These are phyloP conservation scores for Fraxinus cuspidata DNA, from an alignment of 257 asterid species.

Conservation along the genomic window DNA sequence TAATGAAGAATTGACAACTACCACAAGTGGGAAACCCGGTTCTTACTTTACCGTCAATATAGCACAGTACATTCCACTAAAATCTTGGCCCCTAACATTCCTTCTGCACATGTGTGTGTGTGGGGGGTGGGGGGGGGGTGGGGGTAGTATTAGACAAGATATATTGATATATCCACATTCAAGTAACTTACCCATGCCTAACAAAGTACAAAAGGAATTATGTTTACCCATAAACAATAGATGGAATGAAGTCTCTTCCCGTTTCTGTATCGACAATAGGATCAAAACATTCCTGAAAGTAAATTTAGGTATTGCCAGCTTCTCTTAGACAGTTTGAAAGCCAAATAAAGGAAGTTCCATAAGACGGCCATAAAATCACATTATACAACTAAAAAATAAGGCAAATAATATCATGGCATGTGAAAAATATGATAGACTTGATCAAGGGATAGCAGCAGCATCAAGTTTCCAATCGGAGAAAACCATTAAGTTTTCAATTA, in stretches of 20 bases:
- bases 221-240: constrained; percentile 92
- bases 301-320: constrained; percentile 16
- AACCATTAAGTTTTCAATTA: constrained; percentile 1
- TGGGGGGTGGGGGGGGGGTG: too few relatives aligned
- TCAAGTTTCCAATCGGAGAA: not conserved
- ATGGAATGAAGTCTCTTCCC: constrained; percentile 95
- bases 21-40: constrained; percentile 7
- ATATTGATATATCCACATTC: not conserved
- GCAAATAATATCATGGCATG: not conserved
- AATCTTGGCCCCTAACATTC: constrained; percentile 93
- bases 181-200: constrained; percentile 8
- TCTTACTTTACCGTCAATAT: constrained; percentile 83
- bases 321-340: not conserved
- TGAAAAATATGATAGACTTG: not conserved
- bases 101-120: constrained; percentile 44
- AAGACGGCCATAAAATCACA: not conserved
- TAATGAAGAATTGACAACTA: not conserved
- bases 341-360: not conserved
- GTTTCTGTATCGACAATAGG: constrained; percentile 94
- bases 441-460: not conserved
- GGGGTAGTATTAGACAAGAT: not conserved
- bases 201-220: constrained; percentile 20
- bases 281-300: constrained; percentile 78
- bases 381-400: not conserved
- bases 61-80: constrained; percentile 95